Conservation (phyloP, 1,139 yeast species). For the Geotrichum fermentans region DNA sequence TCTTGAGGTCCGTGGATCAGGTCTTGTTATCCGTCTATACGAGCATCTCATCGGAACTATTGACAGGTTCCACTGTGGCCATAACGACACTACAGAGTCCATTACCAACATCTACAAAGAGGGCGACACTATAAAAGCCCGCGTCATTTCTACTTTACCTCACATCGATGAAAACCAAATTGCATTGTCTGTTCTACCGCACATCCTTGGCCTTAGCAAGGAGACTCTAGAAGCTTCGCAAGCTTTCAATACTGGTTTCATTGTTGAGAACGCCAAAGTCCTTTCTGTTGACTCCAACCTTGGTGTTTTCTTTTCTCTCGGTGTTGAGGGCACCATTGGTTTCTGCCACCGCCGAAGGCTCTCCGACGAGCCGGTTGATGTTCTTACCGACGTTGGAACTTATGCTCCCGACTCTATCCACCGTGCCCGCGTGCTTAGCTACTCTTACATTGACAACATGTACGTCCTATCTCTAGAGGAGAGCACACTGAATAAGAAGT, state of each 20-base stretch:
- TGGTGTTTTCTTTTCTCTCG: conserved; percentile 36
- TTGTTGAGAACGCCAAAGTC: conserved; percentile 56
- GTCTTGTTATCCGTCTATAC: conserved; percentile 56
- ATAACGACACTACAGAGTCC: conserved; percentile 43
- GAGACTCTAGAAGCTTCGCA: conserved; percentile 32
- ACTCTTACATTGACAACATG: conserved; percentile 58
- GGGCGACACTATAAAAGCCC: conserved; percentile 63
- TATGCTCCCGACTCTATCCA: conserved; percentile 63
- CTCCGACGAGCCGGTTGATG: conserved; percentile 47
- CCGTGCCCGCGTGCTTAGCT: conserved; percentile 72
- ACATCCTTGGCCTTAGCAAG: conserved; percentile 39
- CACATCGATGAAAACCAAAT: conserved; percentile 46
- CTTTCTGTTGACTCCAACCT: conserved; percentile 45
- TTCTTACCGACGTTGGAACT: conserved; percentile 36
- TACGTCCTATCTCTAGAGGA: conserved; percentile 68
- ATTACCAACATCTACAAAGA: conserved; percentile 58
- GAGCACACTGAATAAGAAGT: conserved; percentile 56
- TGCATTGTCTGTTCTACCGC: conserved; percentile 60
- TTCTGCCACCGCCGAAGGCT: conserved; percentile 59
- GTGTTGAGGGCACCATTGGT: conserved; percentile 28
- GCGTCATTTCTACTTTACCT: conserved; percentile 59
- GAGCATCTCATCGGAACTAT: conserved; percentile 75
- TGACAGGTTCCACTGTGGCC: conserved; percentile 60
- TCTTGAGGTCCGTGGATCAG: conserved; percentile 54
- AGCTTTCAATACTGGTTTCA: conserved; percentile 75